Conservation (phyloP, 2,329 filamentous ascomycete species). For the Akanthomyces muscarius region DNA sequence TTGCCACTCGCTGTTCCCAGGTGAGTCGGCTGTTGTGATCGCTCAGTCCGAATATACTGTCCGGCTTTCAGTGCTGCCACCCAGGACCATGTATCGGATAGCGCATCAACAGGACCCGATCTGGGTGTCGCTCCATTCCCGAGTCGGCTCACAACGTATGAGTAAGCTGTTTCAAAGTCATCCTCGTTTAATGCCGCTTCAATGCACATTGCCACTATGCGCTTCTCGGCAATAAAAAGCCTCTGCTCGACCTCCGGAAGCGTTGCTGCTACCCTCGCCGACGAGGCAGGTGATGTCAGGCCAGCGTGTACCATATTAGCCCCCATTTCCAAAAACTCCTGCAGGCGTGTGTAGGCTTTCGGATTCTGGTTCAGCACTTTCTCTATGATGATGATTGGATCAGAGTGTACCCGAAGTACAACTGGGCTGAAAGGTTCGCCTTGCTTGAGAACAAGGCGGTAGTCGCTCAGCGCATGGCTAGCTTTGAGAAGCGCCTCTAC, state of each 20-base stretch:
- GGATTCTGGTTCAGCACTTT: slow-evolving; percentile 74
- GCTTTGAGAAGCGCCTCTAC: slow-evolving; percentile 64
- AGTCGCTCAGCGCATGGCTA: slow-evolving; percentile 71
- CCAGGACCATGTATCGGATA: slow-evolving; percentile 70
- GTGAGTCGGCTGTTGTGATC: slow-evolving; percentile 54
- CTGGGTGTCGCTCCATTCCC: slow-evolving; percentile 27
- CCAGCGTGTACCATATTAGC: slow-evolving; percentile 61
- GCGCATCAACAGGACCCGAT: slow-evolving; percentile 48
- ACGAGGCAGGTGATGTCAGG: slow-evolving; percentile 27
- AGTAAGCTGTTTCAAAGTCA: slow-evolving; percentile 83
- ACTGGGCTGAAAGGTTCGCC: slow-evolving; percentile 77
- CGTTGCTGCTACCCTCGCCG: background rate
- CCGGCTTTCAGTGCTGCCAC: slow-evolving; percentile 74
- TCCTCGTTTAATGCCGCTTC: slow-evolving; percentile 72
- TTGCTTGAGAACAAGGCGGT: slow-evolving; percentile 73
- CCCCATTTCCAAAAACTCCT: slow-evolving; percentile 68
- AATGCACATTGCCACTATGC: slow-evolving; percentile 76
- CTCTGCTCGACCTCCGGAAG: slow-evolving; percentile 20
- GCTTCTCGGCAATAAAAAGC: slow-evolving; percentile 50
- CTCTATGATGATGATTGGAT: slow-evolving; percentile 68
- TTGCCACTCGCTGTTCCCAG: slow-evolving; percentile 57
- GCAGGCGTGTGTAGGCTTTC: slow-evolving; percentile 68
- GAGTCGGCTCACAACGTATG: slow-evolving; percentile 71
- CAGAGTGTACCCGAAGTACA: slow-evolving; percentile 69
- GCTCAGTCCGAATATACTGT: slow-evolving; percentile 58